phyloP scores from a whole-genome alignment of 306 rosid genomes.

The Urtica urens region DNA sequence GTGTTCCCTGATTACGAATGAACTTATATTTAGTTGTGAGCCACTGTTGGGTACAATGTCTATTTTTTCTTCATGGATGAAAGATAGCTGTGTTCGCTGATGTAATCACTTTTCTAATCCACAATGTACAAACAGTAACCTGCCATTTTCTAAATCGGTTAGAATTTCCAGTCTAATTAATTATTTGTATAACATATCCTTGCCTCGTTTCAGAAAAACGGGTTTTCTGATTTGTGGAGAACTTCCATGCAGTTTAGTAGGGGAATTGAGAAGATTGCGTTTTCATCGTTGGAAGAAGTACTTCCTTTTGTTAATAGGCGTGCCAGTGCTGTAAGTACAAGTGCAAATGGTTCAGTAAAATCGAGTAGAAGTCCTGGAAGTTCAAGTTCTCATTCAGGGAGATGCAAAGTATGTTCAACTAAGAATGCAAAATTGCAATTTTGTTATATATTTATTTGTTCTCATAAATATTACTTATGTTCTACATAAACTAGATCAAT shows the following conservation, averaged over 20 bases:
- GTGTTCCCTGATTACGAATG: no score
- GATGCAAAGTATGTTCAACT: slow-evolving; percentile 48
- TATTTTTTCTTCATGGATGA: no score
- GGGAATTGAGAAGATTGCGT: slow-evolving; percentile 28
- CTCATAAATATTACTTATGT: slow-evolving; percentile 3
- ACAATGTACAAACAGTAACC: no score
- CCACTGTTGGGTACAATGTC: no score
- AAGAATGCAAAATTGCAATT: slow-evolving; percentile 8
- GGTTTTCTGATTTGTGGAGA: slow-evolving; percentile 18
- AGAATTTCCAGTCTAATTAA: no score
- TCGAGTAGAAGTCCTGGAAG: slow-evolving; percentile 33
- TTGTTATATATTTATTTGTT: slow-evolving; percentile 2
- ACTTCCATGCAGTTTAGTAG: slow-evolving; percentile 38
- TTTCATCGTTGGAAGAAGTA: slow-evolving; percentile 48
- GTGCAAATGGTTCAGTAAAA: slow-evolving; percentile 28
- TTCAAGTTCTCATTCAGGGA: slow-evolving; percentile 31
- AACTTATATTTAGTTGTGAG: no score
- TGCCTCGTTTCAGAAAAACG: no score
- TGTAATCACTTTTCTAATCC: no score
- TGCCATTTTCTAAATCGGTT: no score
- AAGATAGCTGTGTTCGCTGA: no score
- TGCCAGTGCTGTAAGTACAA: slow-evolving; percentile 20
- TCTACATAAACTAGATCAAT: not conserved
- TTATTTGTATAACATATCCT: no score
- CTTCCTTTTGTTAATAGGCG: slow-evolving; percentile 27